Evolutionary conservation across 257 asterid species (phyloP), one percentile per base, ranked within the genome.

Genomic region (Oldenlandia corymbosa): DNA sequence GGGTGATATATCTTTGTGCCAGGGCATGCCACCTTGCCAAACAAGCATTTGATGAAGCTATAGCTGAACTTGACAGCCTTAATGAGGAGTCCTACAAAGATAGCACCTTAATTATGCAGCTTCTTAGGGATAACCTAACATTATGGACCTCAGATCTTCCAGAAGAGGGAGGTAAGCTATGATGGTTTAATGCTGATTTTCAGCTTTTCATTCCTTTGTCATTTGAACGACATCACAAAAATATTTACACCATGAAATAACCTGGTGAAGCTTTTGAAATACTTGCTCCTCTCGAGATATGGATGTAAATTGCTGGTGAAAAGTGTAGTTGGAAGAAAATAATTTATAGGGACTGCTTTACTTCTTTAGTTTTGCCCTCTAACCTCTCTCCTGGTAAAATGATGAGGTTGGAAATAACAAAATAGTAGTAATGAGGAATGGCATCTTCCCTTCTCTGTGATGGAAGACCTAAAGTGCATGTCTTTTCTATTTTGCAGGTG

Each of bases 11-110:
- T 64, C 16, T 18, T 24, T 70, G 64, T 62, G 53, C 28, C 75
- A 87, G 95, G 82, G 95, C 95, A 48, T 84, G 92, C 79, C 92
- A 86, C 77, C 81, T 86, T 23, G 94, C 94, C 5, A 83, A 81
- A 72, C 88, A 82, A 73, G 81, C 78, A 34, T 73, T 77, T 62
- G 82, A 77, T 72, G 86, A 86, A 78, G 94, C 94, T 23, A 86
- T 86, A 34, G 86, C 91, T 0, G 94, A 86, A 71, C 87, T 84
- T 6, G 94, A 84, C 73, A 86, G 88, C 67, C 85, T 86, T 26
- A 81, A 82, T 42, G 94, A 86, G 72, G 91, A 84, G 31, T 81
- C 88, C 39, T 86, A 81, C 82, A 84, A 86, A 69, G 94, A 86
- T 65, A 86, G 88, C 81, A 86, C 91, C 73, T 84, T 86, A 68